Evolutionary conservation across 1,284 basidiomycete species (phyloP).

Genomic region (Fistulinella cinereoalba): DNA sequence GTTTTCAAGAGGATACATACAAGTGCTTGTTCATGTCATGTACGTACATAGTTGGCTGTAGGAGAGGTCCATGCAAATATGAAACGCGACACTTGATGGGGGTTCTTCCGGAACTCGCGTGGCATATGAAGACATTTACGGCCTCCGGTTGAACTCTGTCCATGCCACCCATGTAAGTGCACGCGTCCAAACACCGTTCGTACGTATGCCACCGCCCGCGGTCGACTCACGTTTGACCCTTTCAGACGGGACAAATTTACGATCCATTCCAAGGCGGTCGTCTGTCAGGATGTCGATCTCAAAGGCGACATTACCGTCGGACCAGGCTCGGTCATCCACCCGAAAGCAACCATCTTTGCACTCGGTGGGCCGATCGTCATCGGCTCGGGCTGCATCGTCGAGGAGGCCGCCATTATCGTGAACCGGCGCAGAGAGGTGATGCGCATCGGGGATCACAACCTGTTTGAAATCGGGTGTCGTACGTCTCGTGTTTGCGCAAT

Average conservation of each 20-base stretch:
- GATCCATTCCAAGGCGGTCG: slow-evolving; percentile 78
- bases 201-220: too few relatives aligned
- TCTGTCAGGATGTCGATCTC: slow-evolving; percentile 85
- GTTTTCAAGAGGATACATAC: neutral
- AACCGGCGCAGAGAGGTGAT: slow-evolving; percentile 86
- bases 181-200: neutral
- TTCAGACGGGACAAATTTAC: slow-evolving; percentile 72
- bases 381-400: slow-evolving; percentile 86
- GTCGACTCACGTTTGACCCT: slow-evolving; percentile 1
- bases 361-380: slow-evolving; percentile 85
- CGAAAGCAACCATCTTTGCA: slow-evolving; percentile 88
- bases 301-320: slow-evolving; percentile 91
- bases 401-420: slow-evolving; percentile 85
- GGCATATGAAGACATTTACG: too few relatives aligned
- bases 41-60: too few relatives aligned
- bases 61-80: too few relatives aligned
- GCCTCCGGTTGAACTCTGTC: slow-evolving; percentile 4
- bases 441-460: slow-evolving; percentile 87
- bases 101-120: too few relatives aligned
- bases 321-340: slow-evolving; percentile 89
- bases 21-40: neutral
- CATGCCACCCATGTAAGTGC: slow-evolving; percentile 31
- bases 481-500: slow-evolving; percentile 34
- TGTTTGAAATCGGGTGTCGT: slow-evolving; percentile 92
- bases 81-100: too few relatives aligned